Conservation (phyloP, 352 stramenopile genomes). For the Aphanomyces astaci region DNA sequence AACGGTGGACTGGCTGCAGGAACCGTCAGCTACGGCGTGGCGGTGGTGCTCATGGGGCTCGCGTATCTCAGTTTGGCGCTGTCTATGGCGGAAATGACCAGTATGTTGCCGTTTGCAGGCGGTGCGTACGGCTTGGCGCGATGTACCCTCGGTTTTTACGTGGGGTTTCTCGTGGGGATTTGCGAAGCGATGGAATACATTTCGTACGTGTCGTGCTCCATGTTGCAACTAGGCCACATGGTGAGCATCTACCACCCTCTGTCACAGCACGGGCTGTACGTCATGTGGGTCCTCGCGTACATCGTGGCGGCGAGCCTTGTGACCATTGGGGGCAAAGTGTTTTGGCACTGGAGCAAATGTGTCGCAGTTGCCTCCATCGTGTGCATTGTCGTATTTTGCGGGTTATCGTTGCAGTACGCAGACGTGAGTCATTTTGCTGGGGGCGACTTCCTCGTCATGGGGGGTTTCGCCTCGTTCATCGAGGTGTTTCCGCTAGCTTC, state of each 20-base stretch:
- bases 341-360: background rate
- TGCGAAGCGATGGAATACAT: conserved; percentile 35
- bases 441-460: background rate
- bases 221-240: conserved; percentile 30
- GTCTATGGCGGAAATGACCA: conserved; percentile 31
- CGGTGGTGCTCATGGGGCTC: conserved; percentile 25
- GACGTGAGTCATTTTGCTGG: background rate
- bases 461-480: background rate
- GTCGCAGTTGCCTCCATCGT: background rate
- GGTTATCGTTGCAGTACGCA: background rate
- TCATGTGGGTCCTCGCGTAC: conserved; percentile 30
- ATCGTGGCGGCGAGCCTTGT: background rate
- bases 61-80: conserved; percentile 31
- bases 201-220: conserved; percentile 30
- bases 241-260: conserved; percentile 25
- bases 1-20: conserved; percentile 29
- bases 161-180: conserved; percentile 32
- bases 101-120: conserved; percentile 31
- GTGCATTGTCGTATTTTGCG: background rate
- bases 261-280: conserved; percentile 14
- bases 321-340: background rate
- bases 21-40: conserved; percentile 27
- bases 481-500: background rate
- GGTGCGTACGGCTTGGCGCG: conserved; percentile 32
- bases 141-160: conserved; percentile 33